phyloP scores from a whole-genome alignment of 83 land plant species.

The Diphasiastrum complanatum region DNA sequence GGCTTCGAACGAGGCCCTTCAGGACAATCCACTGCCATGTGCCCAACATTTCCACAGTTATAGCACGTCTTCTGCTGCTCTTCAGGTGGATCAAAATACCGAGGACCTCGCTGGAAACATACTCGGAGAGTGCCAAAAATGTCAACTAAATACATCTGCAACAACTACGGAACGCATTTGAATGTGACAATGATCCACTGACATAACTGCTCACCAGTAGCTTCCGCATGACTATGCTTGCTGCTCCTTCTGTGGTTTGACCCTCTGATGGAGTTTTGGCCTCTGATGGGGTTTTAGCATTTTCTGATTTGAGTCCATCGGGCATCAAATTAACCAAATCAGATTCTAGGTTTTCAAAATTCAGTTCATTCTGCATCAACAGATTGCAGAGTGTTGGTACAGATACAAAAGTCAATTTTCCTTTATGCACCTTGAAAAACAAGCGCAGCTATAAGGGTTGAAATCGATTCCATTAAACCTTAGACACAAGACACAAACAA shows the following conservation, averaged over 20 bases:
- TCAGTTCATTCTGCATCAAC: no score
- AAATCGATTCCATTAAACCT: no score
- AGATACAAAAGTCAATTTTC: no score
- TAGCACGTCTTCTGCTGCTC: constrained; percentile 49
- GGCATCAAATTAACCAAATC: no score
- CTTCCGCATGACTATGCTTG: constrained; percentile 29
- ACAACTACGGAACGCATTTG: background rate
- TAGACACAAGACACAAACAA: no score
- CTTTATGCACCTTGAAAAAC: no score
- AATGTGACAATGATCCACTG: background rate
- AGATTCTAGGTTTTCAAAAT: no score
- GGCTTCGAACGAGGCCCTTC: constrained; percentile 61
- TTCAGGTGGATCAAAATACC: constrained; percentile 86
- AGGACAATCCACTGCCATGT: constrained; percentile 49
- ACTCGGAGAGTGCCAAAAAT: background rate
- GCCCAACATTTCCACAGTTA: constrained; percentile 78
- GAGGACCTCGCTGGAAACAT: constrained; percentile 68
- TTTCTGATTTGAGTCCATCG: background rate
- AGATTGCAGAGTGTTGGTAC: no score
- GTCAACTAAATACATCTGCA: background rate
- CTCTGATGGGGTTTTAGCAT: background rate
- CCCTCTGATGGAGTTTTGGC: constrained; percentile 7
- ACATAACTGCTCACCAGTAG: constrained; percentile 16
- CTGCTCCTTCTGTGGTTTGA: constrained; percentile 26
- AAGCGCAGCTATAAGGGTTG: no score